phyloP scores from a whole-genome alignment of 2,329 filamentous ascomycete genomes.

The Zarea fungicola region DNA sequence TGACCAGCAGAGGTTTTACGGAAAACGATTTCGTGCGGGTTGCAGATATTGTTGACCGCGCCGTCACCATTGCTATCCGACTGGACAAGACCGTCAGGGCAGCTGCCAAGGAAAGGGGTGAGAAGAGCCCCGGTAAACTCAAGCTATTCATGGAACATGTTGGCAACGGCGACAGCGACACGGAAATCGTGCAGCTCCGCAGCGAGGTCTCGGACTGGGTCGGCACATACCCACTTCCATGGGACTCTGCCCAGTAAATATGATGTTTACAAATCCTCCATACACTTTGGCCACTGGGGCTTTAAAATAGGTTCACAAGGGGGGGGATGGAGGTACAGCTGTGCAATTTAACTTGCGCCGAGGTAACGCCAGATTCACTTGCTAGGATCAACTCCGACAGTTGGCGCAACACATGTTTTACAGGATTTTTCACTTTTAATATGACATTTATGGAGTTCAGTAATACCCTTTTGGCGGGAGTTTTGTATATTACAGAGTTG shows the following conservation, averaged over 20 bases:
- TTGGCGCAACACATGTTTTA: background rate
- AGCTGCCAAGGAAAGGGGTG: conserved; percentile 60
- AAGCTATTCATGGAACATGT: conserved; percentile 65
- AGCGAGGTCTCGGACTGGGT: conserved; percentile 77
- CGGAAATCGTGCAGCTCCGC: conserved; percentile 67
- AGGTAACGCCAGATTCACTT: background rate
- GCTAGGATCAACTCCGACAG: conserved; percentile 5
- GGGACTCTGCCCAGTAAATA: conserved; percentile 43
- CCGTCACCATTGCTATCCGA: conserved; percentile 71
- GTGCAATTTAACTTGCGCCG: conserved; percentile 7
- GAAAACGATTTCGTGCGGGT: conserved; percentile 84
- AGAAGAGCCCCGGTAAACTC: conserved; percentile 60
- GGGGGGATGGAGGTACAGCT: background rate
- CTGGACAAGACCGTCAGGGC: conserved; percentile 69
- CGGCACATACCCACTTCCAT: conserved; percentile 66
- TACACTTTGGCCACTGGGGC: background rate
- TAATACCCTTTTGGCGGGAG: background rate
- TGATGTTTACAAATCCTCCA: no score
- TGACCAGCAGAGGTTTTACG: conserved; percentile 93
- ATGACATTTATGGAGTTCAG: background rate
- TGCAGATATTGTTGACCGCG: conserved; percentile 78
- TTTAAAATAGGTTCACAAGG: background rate
- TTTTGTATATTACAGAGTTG: conserved; percentile 2
- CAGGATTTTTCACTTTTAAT: background rate
- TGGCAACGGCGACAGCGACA: conserved; percentile 60